A percentile compares a stretch with the other conserved stretches of the same genome.
Conservation (phyloP, 2,329 filamentous ascomycete genomes). For the Verticillium isaacii region DNA sequence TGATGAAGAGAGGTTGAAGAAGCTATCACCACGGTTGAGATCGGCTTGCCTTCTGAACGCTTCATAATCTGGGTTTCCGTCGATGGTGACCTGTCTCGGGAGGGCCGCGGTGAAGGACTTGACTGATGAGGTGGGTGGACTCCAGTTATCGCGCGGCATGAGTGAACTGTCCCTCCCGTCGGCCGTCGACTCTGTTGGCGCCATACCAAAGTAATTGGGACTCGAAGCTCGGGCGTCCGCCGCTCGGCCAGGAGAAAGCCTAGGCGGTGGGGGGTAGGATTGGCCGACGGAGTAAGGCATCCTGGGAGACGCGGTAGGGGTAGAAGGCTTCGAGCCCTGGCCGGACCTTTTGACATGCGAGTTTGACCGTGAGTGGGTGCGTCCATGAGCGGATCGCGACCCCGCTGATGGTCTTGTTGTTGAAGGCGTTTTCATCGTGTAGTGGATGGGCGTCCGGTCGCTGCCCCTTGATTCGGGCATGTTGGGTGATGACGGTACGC, state of each 20-base stretch:
- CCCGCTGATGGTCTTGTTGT: constrained; percentile 29
- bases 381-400: constrained; percentile 25
- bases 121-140: constrained; percentile 64
- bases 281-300: constrained; percentile 51
- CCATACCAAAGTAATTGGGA: constrained; percentile 84
- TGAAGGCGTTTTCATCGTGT: constrained; percentile 40
- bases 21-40: constrained; percentile 44
- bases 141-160: constrained; percentile 69
- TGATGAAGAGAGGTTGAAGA: constrained; percentile 42
- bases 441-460: constrained; percentile 30
- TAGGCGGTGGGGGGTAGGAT: constrained; percentile 38
- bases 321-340: constrained; percentile 35
- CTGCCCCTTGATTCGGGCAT: not conserved
- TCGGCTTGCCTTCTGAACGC: constrained; percentile 73
- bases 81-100: constrained; percentile 64
- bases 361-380: constrained; percentile 34
- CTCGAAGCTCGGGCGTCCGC: constrained; percentile 50
- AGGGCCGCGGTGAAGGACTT: constrained; percentile 65
- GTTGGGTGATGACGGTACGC: not conserved
- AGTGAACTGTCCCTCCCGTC: constrained; percentile 61
- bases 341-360: constrained; percentile 20
- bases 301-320: constrained; percentile 48
- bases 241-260: constrained; percentile 36
- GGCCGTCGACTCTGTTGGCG: constrained; percentile 48
- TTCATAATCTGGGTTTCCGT: constrained; percentile 78